A percentile compares a stretch with the other conserved stretches of the same genome.
Evolutionary conservation across 1,284 basidiomycete species (phyloP).

Genomic region (Austroboletus olivaceoglutinosus): DNA sequence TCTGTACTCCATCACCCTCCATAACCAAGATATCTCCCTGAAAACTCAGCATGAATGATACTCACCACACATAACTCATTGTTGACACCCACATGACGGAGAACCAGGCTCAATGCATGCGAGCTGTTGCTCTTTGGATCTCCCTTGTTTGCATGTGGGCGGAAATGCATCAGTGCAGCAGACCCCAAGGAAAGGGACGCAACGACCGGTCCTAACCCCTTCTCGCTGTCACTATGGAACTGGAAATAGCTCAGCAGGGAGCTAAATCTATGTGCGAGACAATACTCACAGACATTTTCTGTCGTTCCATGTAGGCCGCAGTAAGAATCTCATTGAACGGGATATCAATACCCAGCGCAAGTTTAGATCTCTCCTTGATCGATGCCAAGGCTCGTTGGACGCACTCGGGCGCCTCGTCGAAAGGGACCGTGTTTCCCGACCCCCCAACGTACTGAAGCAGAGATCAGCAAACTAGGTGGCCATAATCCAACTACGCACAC

Average conservation of each 20-base stretch:
- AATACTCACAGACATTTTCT: constrained; percentile 72
- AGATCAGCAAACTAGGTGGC: constrained; percentile 3
- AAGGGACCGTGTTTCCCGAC: constrained; percentile 65
- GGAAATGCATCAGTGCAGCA: constrained; percentile 73
- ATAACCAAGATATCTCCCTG: constrained; percentile 76
- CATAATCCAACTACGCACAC: constrained; percentile 33
- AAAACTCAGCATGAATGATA: background rate
- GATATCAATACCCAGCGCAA: constrained; percentile 37
- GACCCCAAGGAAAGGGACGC: constrained; percentile 73
- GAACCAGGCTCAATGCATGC: constrained; percentile 50
- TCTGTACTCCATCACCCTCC: constrained; percentile 65
- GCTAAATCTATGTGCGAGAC: background rate
- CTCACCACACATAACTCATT: background rate
- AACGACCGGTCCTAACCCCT: constrained; percentile 65
- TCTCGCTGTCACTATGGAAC: constrained; percentile 78
- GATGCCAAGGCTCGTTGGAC: constrained; percentile 55
- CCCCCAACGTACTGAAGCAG: constrained; percentile 66
- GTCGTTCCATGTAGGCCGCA: constrained; percentile 77
- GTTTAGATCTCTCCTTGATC: constrained; percentile 51
- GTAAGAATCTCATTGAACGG: constrained; percentile 76
- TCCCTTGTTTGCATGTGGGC: constrained; percentile 41
- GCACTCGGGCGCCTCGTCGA: constrained; percentile 52
- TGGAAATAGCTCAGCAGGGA: constrained; percentile 27
- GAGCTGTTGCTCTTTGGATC: constrained; percentile 33
- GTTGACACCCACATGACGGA: constrained; percentile 59